A percentile compares a stretch with the other conserved stretches of the same genome.
phyloP scores from a whole-genome alignment of 2,329 filamentous ascomycete genomes.

The Lasiodiplodia theobromae region DNA sequence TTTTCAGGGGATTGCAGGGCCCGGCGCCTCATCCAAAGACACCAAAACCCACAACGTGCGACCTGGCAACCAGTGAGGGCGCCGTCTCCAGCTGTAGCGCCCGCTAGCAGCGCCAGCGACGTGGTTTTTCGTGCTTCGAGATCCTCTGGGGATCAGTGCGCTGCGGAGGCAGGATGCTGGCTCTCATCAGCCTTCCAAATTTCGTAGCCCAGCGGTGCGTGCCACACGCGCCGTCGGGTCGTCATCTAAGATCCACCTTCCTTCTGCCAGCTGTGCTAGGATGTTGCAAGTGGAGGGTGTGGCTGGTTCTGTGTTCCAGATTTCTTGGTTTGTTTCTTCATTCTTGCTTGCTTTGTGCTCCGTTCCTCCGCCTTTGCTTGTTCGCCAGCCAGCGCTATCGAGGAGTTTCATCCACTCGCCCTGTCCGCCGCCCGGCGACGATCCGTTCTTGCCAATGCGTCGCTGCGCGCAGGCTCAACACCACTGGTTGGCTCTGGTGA shows the following conservation, averaged over 20 bases:
- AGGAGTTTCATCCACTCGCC: constrained; percentile 5
- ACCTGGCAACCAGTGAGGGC: constrained; percentile 6
- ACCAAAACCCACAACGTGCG: constrained; percentile 14
- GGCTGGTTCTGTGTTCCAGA: constrained; percentile 10
- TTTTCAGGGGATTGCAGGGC: constrained; percentile 22
- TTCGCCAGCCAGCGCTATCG: neutral
- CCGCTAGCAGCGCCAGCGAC: constrained; percentile 11
- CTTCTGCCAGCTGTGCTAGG: constrained; percentile 2
- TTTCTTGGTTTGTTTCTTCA: neutral
- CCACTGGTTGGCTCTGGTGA: constrained; percentile 9
- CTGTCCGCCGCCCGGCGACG: neutral
- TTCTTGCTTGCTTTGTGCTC: neutral
- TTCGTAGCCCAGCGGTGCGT: neutral
- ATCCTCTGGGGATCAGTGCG: constrained; percentile 14
- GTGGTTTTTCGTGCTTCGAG: constrained; percentile 21
- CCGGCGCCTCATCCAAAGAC: constrained; percentile 15
- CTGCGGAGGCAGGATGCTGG: constrained; percentile 17
- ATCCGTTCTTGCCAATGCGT: neutral
- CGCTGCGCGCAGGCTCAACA: neutral
- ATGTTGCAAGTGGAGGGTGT: neutral
- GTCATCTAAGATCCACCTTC: constrained; percentile 15
- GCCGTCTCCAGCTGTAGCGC: constrained; percentile 9
- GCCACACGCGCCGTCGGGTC: constrained; percentile 4
- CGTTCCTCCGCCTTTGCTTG: constrained; percentile 4
- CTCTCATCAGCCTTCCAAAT: constrained; percentile 15